phyloP scores from a whole-genome alignment of 2,329 filamentous ascomycete species.

The Fusarium palustre region DNA sequence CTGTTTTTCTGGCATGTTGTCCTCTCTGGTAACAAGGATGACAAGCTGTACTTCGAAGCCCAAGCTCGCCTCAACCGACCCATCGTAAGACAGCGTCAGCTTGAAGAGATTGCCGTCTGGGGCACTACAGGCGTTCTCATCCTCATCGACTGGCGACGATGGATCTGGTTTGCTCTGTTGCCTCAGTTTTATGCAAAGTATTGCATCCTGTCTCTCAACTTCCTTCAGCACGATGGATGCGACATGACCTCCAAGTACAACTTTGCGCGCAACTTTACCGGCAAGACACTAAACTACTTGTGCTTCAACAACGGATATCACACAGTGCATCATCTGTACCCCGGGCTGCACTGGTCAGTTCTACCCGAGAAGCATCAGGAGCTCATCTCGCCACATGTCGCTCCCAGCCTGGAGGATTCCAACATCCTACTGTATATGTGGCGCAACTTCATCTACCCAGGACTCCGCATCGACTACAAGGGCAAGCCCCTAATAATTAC shows the following conservation, averaged over 20 bases:
- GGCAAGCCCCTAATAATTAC: slow-evolving; percentile 2
- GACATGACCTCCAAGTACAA: slow-evolving; percentile 28
- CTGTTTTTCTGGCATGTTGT: slow-evolving; percentile 29
- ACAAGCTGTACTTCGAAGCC: slow-evolving; percentile 17
- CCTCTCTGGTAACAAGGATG: slow-evolving; percentile 15
- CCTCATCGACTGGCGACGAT: slow-evolving; percentile 18
- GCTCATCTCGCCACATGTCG: slow-evolving; percentile 3
- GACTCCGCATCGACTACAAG: slow-evolving; percentile 21
- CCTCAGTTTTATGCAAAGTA: slow-evolving; percentile 25
- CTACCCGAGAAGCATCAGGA: slow-evolving; percentile 16
- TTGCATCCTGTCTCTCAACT: slow-evolving; percentile 22
- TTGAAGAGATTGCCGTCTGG: slow-evolving; percentile 22
- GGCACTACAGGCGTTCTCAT: slow-evolving; percentile 7
- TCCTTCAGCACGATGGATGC: slow-evolving; percentile 24
- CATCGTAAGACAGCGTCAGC: slow-evolving; percentile 14
- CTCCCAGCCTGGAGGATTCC: slow-evolving; percentile 1
- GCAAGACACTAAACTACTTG: slow-evolving; percentile 6
- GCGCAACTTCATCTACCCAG: slow-evolving; percentile 13
- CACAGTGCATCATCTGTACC: slow-evolving; percentile 21
- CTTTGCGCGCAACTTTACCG: slow-evolving; percentile 25
- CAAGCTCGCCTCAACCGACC: slow-evolving; percentile 23
- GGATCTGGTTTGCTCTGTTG: slow-evolving; percentile 23
- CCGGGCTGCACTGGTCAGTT: slow-evolving; percentile 19
- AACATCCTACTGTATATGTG: slow-evolving; percentile 20
- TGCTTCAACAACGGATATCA: slow-evolving; percentile 29